phyloP scores from a whole-genome alignment of 1,284 basidiomycete genomes.

The Microbotryum scabiosae region DNA sequence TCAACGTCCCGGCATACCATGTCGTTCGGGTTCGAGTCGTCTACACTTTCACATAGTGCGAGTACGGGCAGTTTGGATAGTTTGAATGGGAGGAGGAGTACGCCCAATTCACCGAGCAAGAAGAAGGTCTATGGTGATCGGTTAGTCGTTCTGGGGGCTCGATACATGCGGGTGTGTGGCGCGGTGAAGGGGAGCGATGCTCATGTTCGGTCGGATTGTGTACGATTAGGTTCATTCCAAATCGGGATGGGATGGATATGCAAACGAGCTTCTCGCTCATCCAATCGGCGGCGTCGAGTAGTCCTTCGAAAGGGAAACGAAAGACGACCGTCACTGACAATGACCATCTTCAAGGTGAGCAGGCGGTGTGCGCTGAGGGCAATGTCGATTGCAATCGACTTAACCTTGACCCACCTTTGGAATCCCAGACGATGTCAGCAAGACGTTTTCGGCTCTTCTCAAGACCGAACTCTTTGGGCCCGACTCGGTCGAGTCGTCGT shows the following conservation, averaged over 20 bases:
- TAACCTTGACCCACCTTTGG: neutral
- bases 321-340: slow-evolving; percentile 39
- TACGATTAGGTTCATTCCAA: slow-evolving; percentile 47
- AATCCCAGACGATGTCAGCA: slow-evolving; percentile 46
- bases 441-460: slow-evolving; percentile 47
- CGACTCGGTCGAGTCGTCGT: slow-evolving; percentile 19
- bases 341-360: slow-evolving; percentile 40
- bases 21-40: neutral
- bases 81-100: neutral
- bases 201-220: slow-evolving; percentile 1
- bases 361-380: neutral
- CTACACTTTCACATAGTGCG: neutral
- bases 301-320: slow-evolving; percentile 37
- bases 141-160: neutral
- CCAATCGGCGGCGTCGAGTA: slow-evolving; percentile 37
- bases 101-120: slow-evolving; percentile 15
- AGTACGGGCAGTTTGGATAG: neutral
- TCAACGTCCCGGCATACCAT: slow-evolving; percentile 1
- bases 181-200: neutral
- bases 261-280: slow-evolving; percentile 47
- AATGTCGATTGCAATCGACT: neutral
- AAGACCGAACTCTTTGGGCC: slow-evolving; percentile 47
- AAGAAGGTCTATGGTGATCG: slow-evolving; percentile 28
- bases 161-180: neutral
- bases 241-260: slow-evolving; percentile 45